These are phyloP conservation scores for Sanguinoderma infundibulare DNA, from an alignment of 1,284 basidiomycete genomes.

Conservation along the genomic window DNA sequence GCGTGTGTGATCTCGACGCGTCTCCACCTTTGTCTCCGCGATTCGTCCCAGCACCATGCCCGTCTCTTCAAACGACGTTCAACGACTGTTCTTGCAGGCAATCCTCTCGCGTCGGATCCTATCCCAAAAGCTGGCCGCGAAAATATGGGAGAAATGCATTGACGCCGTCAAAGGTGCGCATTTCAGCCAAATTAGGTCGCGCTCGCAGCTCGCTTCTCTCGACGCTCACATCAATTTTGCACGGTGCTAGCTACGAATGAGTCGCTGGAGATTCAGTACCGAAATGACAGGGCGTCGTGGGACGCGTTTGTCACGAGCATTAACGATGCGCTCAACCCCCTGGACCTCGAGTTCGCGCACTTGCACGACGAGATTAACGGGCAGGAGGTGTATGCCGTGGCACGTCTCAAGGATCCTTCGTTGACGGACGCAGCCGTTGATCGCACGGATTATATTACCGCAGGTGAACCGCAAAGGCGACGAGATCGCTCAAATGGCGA, in stretches of 20 bases:
- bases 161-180: conserved; percentile 61
- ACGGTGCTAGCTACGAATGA: conserved; percentile 51
- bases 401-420: conserved; percentile 37
- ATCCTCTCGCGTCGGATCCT: conserved; percentile 72
- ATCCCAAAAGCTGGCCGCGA: conserved; percentile 62
- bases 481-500: conserved; percentile 80
- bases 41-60: conserved; percentile 35
- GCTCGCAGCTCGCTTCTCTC: not conserved
- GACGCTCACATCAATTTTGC: not conserved
- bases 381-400: conserved; percentile 66
- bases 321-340: conserved; percentile 62
- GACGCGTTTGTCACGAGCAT: conserved; percentile 61
- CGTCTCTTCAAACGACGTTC: conserved; percentile 60
- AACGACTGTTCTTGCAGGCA: conserved; percentile 77
- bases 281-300: conserved; percentile 54
- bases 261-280: conserved; percentile 48
- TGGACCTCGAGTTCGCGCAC: conserved; percentile 74
- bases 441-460: not conserved
- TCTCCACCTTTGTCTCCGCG: conserved; percentile 17
- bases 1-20: conserved; percentile 11
- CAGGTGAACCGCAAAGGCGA: conserved; percentile 82
- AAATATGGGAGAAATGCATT: conserved; percentile 69
- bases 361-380: conserved; percentile 69
- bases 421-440: too few relatives aligned
- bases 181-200: conserved; percentile 3